Evolutionary conservation across 2,329 filamentous ascomycete genomes (phyloP), one percentile per base, ranked within the genome.

Genomic region (Saccharata proteae): DNA sequence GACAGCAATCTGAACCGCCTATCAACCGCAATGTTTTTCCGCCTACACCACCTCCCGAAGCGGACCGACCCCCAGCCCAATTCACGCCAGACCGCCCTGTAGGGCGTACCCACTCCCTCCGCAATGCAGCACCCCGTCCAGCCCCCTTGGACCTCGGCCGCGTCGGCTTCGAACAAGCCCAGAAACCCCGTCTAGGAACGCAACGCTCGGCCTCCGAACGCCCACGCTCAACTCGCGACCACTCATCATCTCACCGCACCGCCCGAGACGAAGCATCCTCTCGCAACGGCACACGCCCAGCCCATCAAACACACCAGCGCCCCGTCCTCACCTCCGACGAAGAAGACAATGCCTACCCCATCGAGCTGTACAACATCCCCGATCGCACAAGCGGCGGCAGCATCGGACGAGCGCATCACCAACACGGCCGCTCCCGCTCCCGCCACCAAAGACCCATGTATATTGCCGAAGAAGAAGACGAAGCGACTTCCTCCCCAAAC

Each of bases 11-110:
- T 12, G 85, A 90, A 49, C 83, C 84, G 6, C 82, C 83, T 1
- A 64, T 75, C 41, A 74, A 72, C 50, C 76, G 84, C 45, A 82
- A 81, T 46, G 72, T 88, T 40, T 94, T 96, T 62, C 90, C 90
- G 12, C 90, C 90, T n/a, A 96, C 90, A n/a, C 90, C 90, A 23
- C 90, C 90, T 5, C 90, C 90, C 5, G 90, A 98, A 63, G 72
- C 73, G 39, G 85, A 94, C 24, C 24, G 24, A 16, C 14, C 13
- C 7, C 17, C 6, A 13, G 48, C 43, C 25, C 47, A 54, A 21
- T 38, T 39, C 55, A 47, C 38, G 61, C 48, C 51, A 57, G 47
- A 42, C n/a, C n/a, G n/a, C n/a, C n/a, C n/a, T n/a, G n/a, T n/a
- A n/a, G n/a, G n/a, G n/a, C 59, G 69, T 31, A 58, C 64, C 14